These are phyloP conservation scores for Silene uniflora DNA, from an alignment of 148 eudicot species.

Conservation along the genomic window DNA sequence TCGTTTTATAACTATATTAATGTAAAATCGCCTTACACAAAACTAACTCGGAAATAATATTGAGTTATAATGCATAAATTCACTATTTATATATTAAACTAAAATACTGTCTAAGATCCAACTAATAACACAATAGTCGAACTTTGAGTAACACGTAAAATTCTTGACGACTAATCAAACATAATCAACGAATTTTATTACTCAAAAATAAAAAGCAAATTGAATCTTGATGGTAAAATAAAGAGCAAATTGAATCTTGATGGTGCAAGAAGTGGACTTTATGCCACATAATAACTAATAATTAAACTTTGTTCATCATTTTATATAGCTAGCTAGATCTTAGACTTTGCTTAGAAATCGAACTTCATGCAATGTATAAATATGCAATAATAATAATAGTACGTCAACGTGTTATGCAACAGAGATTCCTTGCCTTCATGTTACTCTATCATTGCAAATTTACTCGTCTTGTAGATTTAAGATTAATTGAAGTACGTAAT, in stretches of 20 bases:
- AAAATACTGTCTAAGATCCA: too few species aligned
- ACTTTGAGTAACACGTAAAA: too few species aligned
- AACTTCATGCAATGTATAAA: conserved; percentile 1
- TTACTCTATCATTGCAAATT: not conserved
- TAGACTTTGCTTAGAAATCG: not conserved
- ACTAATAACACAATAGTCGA: too few species aligned
- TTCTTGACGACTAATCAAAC: not conserved
- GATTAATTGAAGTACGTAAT: not conserved
- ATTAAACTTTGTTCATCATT: too few species aligned
- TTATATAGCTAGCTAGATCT: too few species aligned
- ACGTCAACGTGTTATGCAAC: not conserved
- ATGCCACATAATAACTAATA: too few species aligned
- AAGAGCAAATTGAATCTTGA: not conserved
- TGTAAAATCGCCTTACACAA: too few species aligned
- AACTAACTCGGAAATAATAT: too few species aligned
- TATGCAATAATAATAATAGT: not conserved
- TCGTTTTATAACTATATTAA: too few species aligned
- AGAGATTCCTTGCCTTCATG: conserved; percentile 5
- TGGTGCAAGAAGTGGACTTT: not conserved
- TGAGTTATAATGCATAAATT: too few species aligned
- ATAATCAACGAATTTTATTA: not conserved
- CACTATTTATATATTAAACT: too few species aligned
- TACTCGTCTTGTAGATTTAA: not conserved
- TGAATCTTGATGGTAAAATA: not conserved
- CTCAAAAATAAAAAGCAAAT: not conserved